Percentiles rank a stretch among this genome's conserved stretches.
Evolutionary conservation across 768 basidiomycete genomes (phyloP).

Genomic region (Solioccasus polychromus): DNA sequence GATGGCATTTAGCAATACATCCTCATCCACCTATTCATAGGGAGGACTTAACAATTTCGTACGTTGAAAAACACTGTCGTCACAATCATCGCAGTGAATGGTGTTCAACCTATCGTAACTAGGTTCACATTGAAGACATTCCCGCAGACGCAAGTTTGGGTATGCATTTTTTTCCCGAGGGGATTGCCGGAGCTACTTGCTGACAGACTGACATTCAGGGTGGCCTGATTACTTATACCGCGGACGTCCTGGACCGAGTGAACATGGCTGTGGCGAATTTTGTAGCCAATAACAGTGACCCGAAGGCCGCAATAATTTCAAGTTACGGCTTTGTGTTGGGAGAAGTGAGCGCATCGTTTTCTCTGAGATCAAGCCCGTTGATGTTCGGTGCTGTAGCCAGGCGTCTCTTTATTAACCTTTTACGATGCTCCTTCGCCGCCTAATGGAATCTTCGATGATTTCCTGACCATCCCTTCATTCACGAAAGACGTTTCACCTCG

Average conservation of each 20-base stretch:
- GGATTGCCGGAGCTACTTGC: slow-evolving; percentile 1
- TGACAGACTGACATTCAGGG: slow-evolving; percentile 36
- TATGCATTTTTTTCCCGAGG: slow-evolving; percentile 8
- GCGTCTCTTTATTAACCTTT: slow-evolving; percentile 33
- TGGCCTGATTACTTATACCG: slow-evolving; percentile 38
- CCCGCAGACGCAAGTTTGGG: slow-evolving; percentile 26
- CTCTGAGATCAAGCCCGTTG: too few relatives aligned
- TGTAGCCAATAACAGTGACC: slow-evolving; percentile 18
- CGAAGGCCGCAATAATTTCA: slow-evolving; percentile 41
- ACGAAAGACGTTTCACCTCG: slow-evolving; percentile 16
- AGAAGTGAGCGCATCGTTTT: slow-evolving; percentile 18
- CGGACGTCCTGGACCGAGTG: slow-evolving; percentile 14
- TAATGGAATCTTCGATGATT: slow-evolving; percentile 25
- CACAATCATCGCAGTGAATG: slow-evolving; percentile 31
- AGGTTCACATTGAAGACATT: slow-evolving; percentile 51
- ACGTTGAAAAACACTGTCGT: slow-evolving; percentile 5
- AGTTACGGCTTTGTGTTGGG: slow-evolving; percentile 32
- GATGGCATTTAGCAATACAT: not conserved
- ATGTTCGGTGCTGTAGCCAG: not conserved
- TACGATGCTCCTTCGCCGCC: slow-evolving; percentile 47
- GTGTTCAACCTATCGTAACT: slow-evolving; percentile 45
- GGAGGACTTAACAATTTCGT: slow-evolving; percentile 68
- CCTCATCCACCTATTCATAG: slow-evolving; percentile 30
- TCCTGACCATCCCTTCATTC: slow-evolving; percentile 24
- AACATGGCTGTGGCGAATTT: slow-evolving; percentile 26